Evolutionary conservation across 306 rosid genomes (phyloP).

Genomic region (Fragaria iinumae): DNA sequence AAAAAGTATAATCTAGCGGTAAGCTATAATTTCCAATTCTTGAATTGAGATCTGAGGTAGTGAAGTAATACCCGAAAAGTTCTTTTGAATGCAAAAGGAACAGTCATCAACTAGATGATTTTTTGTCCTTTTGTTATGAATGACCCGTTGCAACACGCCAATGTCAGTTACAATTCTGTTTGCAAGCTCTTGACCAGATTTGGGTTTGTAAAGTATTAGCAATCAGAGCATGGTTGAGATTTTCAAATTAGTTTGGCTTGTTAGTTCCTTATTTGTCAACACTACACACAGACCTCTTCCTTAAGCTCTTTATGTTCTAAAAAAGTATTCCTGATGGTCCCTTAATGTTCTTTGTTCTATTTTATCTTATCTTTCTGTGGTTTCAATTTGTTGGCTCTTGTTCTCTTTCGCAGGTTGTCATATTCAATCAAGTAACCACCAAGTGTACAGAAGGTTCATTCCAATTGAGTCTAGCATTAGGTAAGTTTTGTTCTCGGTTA

Average conservation of each 20-base stretch:
- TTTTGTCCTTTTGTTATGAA: not conserved
- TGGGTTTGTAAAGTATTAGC: not conserved
- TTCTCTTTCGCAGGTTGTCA: conserved; percentile 67
- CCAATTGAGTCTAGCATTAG: conserved; percentile 86
- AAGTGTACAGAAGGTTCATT: conserved; percentile 78
- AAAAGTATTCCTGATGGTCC: not conserved
- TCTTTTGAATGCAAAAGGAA: not conserved
- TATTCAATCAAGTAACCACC: conserved; percentile 85
- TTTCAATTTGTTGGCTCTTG: not conserved
- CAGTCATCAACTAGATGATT: not conserved
- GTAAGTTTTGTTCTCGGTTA: conserved; percentile 40
- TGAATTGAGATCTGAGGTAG: conserved; percentile 7
- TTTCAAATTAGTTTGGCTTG: not conserved
- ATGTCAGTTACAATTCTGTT: not conserved
- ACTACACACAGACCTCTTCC: not conserved
- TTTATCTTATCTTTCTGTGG: not conserved
- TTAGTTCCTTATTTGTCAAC: not conserved
- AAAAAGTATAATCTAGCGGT: conserved; percentile 63
- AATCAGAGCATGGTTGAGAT: not conserved
- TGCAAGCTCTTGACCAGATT: conserved; percentile 5
- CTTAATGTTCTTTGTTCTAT: not conserved
- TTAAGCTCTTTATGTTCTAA: not conserved
- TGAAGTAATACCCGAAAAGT: conserved; percentile 2
- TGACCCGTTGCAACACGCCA: not conserved
- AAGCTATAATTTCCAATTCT: conserved; percentile 40